Conservation (phyloP, 2,329 filamentous ascomycete species). For the Colletotrichum sp. region DNA sequence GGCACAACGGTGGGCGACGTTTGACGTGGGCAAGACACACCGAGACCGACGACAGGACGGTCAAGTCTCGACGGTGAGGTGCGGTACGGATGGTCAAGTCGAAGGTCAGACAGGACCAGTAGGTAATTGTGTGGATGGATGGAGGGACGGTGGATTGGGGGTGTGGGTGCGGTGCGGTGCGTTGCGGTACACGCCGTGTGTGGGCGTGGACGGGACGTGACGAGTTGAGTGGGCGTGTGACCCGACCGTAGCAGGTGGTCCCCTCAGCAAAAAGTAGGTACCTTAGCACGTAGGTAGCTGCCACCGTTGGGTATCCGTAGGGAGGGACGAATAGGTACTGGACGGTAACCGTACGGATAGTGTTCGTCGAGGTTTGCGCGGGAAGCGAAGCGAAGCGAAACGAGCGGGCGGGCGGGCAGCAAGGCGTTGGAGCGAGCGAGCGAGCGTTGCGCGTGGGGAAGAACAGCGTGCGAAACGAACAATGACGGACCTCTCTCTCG, state of each 20-base stretch:
- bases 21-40: background rate
- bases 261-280: background rate
- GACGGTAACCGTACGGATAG: background rate
- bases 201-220: background rate
- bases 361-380: slow-evolving; percentile 9
- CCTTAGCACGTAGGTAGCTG: background rate
- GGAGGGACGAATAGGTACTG: background rate
- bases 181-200: background rate
- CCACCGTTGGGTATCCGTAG: background rate
- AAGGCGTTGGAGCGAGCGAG: background rate
- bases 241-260: background rate
- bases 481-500: background rate
- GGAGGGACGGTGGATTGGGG: slow-evolving; percentile 7
- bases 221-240: background rate
- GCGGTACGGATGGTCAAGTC: background rate
- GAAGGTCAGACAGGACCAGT: background rate
- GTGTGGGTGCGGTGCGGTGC: background rate
- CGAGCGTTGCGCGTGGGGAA: slow-evolving; percentile 5
- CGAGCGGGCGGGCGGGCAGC: background rate
- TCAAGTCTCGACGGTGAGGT: background rate
- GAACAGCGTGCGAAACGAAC: background rate
- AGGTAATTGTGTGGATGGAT: background rate
- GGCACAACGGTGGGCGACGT: background rate
- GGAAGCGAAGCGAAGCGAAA: slow-evolving; percentile 8
- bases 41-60: background rate